These are phyloP conservation scores for Ensete ventricosum DNA, from an alignment of 176 grass and related monocot species.

Conservation along the genomic window DNA sequence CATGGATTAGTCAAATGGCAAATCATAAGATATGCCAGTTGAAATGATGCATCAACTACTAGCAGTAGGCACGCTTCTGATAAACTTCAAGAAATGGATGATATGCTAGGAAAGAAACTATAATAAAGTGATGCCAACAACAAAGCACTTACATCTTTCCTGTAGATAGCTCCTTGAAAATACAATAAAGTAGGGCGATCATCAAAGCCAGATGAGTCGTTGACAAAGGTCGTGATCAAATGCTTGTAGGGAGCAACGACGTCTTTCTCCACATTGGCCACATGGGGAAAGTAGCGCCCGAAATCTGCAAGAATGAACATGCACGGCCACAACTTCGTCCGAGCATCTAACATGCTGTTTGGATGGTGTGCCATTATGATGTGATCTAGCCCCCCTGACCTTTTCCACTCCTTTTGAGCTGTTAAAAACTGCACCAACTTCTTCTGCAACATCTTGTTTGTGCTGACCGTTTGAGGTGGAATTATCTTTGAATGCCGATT, in stretches of 20 bases:
- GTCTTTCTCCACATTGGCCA: constrained; percentile 87
- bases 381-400: constrained; percentile 56
- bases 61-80: no score
- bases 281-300: constrained; percentile 63
- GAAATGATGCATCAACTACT: not conserved
- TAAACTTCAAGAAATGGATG: not conserved
- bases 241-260: constrained; percentile 75
- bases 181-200: constrained; percentile 55
- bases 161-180: constrained; percentile 86
- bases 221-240: constrained; percentile 53
- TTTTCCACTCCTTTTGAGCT: constrained; percentile 56
- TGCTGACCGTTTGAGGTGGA: constrained; percentile 48
- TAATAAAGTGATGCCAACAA: not conserved
- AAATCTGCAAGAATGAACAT: constrained; percentile 86
- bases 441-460: constrained; percentile 48
- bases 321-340: constrained; percentile 40
- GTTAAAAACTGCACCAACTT: constrained; percentile 53
- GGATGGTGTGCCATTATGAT: constrained; percentile 89
- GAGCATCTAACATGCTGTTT: constrained; percentile 68
- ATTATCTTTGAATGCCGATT: constrained; percentile 61
- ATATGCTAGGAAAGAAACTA: not conserved
- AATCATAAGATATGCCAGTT: not conserved
- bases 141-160: constrained; percentile 71
- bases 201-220: constrained; percentile 64
- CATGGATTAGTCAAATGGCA: not conserved